Percentiles rank a stretch among this genome's conserved stretches.
Conservation (phyloP, 768 basidiomycete species). For the Botryobasidium botryosum region DNA sequence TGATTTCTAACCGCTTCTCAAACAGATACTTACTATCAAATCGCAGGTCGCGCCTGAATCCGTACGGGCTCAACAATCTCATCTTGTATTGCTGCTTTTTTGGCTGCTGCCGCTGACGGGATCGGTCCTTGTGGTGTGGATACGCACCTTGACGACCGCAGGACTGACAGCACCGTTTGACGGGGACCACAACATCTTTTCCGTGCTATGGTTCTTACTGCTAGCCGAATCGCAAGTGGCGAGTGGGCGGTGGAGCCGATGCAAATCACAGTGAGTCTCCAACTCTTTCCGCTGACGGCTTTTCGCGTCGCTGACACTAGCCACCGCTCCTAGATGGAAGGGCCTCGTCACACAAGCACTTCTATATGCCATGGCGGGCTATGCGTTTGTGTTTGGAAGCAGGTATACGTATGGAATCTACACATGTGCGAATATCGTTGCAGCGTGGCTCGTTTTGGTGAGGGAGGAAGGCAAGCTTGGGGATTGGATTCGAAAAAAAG, state of each 20-base stretch:
- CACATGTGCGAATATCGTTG: background rate
- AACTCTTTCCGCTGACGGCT: no score
- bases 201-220: constrained; percentile 15
- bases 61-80: constrained; percentile 14
- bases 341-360: no score
- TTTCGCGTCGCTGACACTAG: no score
- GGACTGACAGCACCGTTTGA: constrained; percentile 65
- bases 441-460: no score
- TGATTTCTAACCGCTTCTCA: background rate
- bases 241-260: no score
- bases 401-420: background rate
- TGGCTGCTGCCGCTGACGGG: constrained; percentile 63
- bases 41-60: background rate
- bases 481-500: no score
- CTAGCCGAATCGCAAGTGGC: no score
- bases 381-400: constrained; percentile 30
- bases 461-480: no score
- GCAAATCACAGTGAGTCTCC: no score
- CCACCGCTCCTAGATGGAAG: no score
- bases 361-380: constrained; percentile 24
- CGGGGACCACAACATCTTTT: constrained; percentile 42
- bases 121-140: constrained; percentile 77
- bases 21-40: no score
- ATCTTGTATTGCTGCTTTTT: constrained; percentile 59
- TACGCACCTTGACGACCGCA: constrained; percentile 64